Conservation (phyloP, 139 green algal species). For the Chlamydomonas applanata region DNA sequence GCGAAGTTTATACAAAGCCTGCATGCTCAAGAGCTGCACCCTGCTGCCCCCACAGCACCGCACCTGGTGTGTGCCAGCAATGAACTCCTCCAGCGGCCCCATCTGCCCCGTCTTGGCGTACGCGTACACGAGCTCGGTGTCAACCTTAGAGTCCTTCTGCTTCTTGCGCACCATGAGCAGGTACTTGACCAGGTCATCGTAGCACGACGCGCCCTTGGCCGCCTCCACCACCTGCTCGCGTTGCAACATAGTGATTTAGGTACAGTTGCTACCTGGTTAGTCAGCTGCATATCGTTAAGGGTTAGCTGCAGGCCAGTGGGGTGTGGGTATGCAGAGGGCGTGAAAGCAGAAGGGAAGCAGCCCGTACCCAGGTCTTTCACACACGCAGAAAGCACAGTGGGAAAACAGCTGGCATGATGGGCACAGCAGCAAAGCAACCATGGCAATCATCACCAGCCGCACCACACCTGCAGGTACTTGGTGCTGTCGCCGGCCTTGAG, state of each 20-base stretch:
- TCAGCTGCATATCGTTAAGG: conserved; percentile 2
- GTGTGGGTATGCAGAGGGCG: neutral
- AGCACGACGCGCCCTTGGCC: conserved; percentile 55
- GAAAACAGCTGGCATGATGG: neutral
- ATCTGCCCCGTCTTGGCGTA: conserved; percentile 90
- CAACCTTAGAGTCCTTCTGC: conserved; percentile 78
- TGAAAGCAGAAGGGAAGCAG: neutral
- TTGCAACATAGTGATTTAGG: no score
- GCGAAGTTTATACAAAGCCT: neutral
- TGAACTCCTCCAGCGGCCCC: conserved; percentile 92
- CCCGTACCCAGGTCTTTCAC: neutral
- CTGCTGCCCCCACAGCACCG: no score
- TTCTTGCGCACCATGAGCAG: conserved; percentile 97
- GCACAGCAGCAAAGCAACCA: conserved; percentile 17
- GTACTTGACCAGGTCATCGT: conserved; percentile 93
- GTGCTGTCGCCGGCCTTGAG: conserved; percentile 77
- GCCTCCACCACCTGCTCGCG: conserved; percentile 29
- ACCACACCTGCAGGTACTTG: conserved; percentile 64
- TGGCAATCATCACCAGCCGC: neutral
- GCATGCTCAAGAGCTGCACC: no score
- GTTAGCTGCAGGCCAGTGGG: neutral
- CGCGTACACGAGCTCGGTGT: conserved; percentile 95
- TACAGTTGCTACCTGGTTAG: neutral
- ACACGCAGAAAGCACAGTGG: neutral
- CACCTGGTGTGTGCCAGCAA: conserved; percentile 67